Conservation (phyloP, 2,329 filamentous ascomycete species). For the Aciculosporium take region DNA sequence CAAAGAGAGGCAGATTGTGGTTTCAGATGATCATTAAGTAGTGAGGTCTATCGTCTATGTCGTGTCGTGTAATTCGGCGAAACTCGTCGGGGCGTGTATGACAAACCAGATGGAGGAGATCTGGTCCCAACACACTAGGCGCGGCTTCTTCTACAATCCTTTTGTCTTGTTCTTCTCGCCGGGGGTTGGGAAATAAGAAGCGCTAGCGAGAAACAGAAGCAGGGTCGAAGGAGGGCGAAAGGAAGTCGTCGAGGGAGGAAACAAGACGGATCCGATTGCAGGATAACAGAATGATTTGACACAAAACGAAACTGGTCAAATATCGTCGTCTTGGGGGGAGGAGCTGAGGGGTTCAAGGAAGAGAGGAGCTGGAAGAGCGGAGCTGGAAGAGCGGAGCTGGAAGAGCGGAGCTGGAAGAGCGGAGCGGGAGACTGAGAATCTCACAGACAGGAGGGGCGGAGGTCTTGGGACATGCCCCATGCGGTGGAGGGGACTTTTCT, state of each 20-base stretch:
- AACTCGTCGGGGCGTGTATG: background rate
- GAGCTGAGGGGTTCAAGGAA: too few species aligned
- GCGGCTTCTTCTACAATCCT: slow-evolving; percentile 3
- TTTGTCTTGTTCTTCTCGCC: background rate
- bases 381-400: too few species aligned
- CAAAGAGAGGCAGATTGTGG: background rate
- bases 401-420: too few species aligned
- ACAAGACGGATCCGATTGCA: slow-evolving; percentile 3
- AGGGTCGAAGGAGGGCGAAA: background rate
- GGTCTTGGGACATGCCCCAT: background rate
- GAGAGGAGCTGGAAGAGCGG: too few species aligned
- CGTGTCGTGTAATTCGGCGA: slow-evolving; percentile 1
- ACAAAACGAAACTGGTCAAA: slow-evolving; percentile 1
- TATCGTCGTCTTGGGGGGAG: slow-evolving; percentile 4
- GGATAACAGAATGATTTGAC: background rate
- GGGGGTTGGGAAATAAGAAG: background rate
- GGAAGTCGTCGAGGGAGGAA: slow-evolving; percentile 4
- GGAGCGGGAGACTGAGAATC: too few species aligned
- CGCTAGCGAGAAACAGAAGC: slow-evolving; percentile 2
- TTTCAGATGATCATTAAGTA: slow-evolving; percentile 3
- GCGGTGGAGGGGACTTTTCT: background rate
- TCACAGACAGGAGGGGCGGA: too few species aligned
- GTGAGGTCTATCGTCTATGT: background rate
- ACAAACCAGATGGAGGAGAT: slow-evolving; percentile 1
- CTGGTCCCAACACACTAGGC: background rate